Evolutionary conservation across 2,329 filamentous ascomycete species (phyloP).

Genomic region (Trichoderma aggressivum): DNA sequence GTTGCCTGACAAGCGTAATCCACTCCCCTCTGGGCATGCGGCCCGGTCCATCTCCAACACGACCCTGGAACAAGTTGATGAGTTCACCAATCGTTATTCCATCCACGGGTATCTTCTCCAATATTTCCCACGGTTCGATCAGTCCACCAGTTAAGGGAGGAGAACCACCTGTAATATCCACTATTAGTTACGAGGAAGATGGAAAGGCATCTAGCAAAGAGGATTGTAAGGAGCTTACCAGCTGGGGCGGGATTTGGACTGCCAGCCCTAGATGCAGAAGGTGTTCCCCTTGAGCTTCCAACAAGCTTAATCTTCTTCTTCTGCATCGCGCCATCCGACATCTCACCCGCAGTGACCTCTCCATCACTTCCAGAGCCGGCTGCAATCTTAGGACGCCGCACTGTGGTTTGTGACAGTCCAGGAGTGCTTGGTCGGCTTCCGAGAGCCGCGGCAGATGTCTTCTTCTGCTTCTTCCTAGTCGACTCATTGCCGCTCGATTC

Average conservation of each 20-base stretch:
- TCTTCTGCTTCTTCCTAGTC: slow-evolving; percentile 72
- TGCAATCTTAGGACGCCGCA: slow-evolving; percentile 42
- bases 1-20: slow-evolving; percentile 56
- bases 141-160: slow-evolving; percentile 33
- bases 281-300: slow-evolving; percentile 47
- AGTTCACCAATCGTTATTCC: slow-evolving; percentile 55
- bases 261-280: slow-evolving; percentile 57
- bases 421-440: slow-evolving; percentile 57
- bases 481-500: slow-evolving; percentile 93
- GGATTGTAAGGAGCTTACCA: slow-evolving; percentile 31
- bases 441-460: slow-evolving; percentile 49
- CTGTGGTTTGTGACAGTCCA: slow-evolving; percentile 38
- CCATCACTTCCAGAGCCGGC: slow-evolving; percentile 67
- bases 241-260: slow-evolving; percentile 51
- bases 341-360: slow-evolving; percentile 66
- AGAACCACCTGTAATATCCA: slow-evolving; percentile 27
- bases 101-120: slow-evolving; percentile 50
- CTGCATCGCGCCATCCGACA: slow-evolving; percentile 51
- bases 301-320: slow-evolving; percentile 58
- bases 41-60: slow-evolving; percentile 50
- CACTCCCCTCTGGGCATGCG: slow-evolving; percentile 54
- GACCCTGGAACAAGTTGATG: slow-evolving; percentile 51
- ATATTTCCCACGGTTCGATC: slow-evolving; percentile 52
- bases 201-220: not conserved
- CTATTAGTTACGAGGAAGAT: slow-evolving; percentile 1